Evolutionary conservation across 2,329 filamentous ascomycete species (phyloP).

Genomic region (Xylariaceae sp.): DNA sequence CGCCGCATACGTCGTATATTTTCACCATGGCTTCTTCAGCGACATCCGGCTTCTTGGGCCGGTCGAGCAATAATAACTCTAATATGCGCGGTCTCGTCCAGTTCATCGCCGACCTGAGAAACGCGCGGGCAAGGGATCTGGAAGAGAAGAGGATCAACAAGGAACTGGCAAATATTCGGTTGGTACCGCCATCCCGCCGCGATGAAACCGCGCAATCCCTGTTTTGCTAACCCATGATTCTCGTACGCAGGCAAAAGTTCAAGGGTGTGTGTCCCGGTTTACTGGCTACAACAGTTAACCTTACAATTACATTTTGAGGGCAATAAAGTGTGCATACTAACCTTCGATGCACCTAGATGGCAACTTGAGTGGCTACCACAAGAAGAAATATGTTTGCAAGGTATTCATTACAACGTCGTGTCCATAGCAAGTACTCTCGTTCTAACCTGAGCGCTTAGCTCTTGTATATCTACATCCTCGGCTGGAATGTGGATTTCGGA

Average conservation of each 20-base stretch:
- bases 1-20: conserved; percentile 11
- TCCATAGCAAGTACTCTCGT: conserved; percentile 3
- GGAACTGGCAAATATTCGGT: conserved; percentile 94
- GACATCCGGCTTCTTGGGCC: conserved; percentile 56
- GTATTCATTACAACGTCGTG: conserved; percentile 38
- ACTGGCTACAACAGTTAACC: background rate
- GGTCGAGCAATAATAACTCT: conserved; percentile 58
- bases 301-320: background rate
- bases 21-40: conserved; percentile 49
- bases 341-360: conserved; percentile 54
- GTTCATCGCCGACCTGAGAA: conserved; percentile 95
- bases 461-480: conserved; percentile 97
- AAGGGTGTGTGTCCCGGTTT: conserved; percentile 53
- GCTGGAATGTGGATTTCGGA: conserved; percentile 98
- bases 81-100: conserved; percentile 85
- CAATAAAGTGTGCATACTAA: conserved; percentile 16
- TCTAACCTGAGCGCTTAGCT: conserved; percentile 46
- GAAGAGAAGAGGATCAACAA: conserved; percentile 99
- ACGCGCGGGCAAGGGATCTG: conserved; percentile 87
- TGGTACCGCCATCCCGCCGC: conserved; percentile 29
- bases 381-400: conserved; percentile 99
- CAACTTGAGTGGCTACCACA: conserved; percentile 90
- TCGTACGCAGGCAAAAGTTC: conserved; percentile 71
- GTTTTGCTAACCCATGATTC: conserved; percentile 16
- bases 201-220: background rate